Evolutionary conservation across 148 eudicot genomes (phyloP), one percentile per base, ranked within the genome.

Genomic region (Arbutus unedo): DNA sequence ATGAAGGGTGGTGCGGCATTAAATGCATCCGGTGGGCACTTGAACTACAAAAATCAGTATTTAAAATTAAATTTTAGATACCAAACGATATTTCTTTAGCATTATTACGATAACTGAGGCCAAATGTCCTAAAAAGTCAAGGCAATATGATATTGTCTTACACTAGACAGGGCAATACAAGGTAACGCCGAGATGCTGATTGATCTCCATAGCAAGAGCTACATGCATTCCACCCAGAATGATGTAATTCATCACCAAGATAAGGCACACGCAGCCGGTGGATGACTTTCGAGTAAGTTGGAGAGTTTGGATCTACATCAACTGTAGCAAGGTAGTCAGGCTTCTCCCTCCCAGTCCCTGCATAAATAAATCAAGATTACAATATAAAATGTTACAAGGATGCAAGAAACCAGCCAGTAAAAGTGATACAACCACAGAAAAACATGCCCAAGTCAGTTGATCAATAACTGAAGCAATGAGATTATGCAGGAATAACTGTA

Each of bases 141-240:
- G 64, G 76, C 66, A 23, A 73, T 71, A 73, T 23, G 68, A 53
- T 21, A 5, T 31, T 14, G 64, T 9, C 96, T 82, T 85, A 94
- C 99, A 97, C 85, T 54, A 97, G 84, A 53, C 96, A 89, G 72
- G 99, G 99, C 79, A 97, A 91, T 84, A 97, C 92, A 44, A 97
- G 99, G 81, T 87, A 97, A 41, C 96, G 94, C 38, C 98, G 82
- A 21, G 91, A 75, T 75, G 96, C 97, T 21, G 96, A 86, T 6
- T 96, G 75, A 84, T 93, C 99, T 56, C 96, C 97, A 82, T 91
- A 86, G 91, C 99, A 97, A 77, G 99, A 97, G 87, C 99, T 97
- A 91, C 99, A 97, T 38, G 99, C 85, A 87, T 97, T 97, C 99
- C 99, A 97, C 47, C 99, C 99, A 38, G 98, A 90, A 82, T 97